A percentile compares a stretch with the other conserved stretches of the same genome.
Conservation (phyloP, 169 alveolate species). For the Cryptosporidium bovis region DNA sequence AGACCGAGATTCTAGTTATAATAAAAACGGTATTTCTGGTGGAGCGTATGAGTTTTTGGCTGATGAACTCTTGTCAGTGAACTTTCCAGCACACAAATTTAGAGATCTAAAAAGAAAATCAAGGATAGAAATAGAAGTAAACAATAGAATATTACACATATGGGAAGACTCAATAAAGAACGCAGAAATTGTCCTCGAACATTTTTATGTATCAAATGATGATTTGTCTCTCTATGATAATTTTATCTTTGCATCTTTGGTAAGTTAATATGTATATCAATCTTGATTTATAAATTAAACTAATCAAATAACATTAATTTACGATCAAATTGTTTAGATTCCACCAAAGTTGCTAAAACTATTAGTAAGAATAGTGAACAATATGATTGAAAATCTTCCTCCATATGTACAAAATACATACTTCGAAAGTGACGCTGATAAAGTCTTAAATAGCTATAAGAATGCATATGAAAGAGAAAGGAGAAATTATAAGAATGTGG, state of each 20-base stretch:
- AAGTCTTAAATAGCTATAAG: background rate
- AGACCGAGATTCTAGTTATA: background rate
- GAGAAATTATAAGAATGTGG: constrained; percentile 20
- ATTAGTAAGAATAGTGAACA: background rate
- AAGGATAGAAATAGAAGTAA: constrained; percentile 25
- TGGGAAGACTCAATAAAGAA: constrained; percentile 2
- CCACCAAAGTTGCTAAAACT: constrained; percentile 10
- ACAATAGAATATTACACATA: constrained; percentile 28
- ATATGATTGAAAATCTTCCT: constrained; percentile 29
- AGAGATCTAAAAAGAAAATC: constrained; percentile 72
- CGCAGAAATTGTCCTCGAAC: constrained; percentile 1
- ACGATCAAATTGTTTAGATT: constrained; percentile 8
- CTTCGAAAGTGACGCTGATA: background rate
- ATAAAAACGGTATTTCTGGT: background rate
- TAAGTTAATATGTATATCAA: constrained; percentile 18
- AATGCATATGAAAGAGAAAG: constrained; percentile 8
- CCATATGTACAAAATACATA: constrained; percentile 16
- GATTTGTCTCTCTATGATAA: background rate
- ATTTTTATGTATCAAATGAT: background rate
- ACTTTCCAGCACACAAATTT: constrained; percentile 32
- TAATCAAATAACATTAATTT: background rate
- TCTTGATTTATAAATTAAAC: background rate
- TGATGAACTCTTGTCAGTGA: constrained; percentile 2
- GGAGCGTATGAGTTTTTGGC: background rate
- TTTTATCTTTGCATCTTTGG: constrained; percentile 1